Base-by-base conservation (phyloP, 2,329 filamentous ascomycete genomes). In the Calycina marina region DNA sequence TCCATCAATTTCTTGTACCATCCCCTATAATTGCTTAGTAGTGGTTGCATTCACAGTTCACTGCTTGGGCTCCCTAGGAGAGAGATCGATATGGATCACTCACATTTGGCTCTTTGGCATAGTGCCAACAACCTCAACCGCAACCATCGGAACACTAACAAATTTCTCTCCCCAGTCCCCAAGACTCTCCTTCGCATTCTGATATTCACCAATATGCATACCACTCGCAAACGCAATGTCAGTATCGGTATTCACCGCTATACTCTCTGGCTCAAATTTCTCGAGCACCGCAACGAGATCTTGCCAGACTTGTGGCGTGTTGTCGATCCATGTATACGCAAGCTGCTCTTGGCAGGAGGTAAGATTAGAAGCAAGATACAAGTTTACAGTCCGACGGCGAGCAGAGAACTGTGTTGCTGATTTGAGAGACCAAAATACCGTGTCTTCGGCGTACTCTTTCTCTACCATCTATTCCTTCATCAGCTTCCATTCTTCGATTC, bases 391-490 rank as follows among this genome's bases (percentile, higher is more conserved):
- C 20, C 62, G 54, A n/a, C 62, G 57, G 4, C 61, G 56, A 4
- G 63, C 62, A 2, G 61, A 62, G 47, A 66, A 66, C 41, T 62
- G 56, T 5, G 46, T 51, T 4, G 56, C 56, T 13, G 52, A 47
- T 40, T 65, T 65, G 18, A 67, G 54, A 3, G 62, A 60, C 61
- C 62, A 66, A 47, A 65, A 66, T 14, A 60, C 56, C 0, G 62
- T 65, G 35, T 67, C 63, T 41, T 67, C 63, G 37, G 59, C 61
- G 42, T 66, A 64, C 40, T 67, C 62, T 30, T 58, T 58, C 47
- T 67, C 61, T 50, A 59, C 62, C 41, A 64, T 61, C 60, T 65
- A 25, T 10, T 12, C n/a, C n/a, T n/a, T n/a, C n/a, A n/a, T n/a
- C n/a, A n/a, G n/a, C n/a, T n/a, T n/a, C n/a, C n/a, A n/a, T n/a